Evolutionary conservation across 495 filamentous ascomycete species (phyloP).

Genomic region (Tuber microsphaerosporum): DNA sequence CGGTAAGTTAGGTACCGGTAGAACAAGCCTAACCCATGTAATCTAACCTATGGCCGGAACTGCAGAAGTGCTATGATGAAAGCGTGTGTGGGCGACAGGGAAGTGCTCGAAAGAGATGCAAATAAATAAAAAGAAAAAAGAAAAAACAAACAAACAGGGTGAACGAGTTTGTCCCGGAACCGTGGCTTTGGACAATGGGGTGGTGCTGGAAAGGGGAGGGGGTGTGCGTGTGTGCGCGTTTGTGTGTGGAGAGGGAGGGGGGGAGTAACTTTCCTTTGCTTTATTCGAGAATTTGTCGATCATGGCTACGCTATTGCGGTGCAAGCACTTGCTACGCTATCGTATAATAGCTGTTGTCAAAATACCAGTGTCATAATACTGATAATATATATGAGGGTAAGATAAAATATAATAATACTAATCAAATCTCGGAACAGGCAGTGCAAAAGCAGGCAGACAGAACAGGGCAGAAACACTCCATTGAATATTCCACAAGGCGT

Average conservation of each 20-base stretch:
- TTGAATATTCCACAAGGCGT: conserved; percentile 38
- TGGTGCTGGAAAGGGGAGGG: neutral
- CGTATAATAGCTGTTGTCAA: neutral
- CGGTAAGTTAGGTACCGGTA: neutral
- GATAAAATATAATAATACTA: too few species aligned
- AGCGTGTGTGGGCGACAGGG: neutral
- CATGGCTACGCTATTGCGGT: too few species aligned
- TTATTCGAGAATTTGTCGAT: too few species aligned
- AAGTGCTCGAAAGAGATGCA: neutral
- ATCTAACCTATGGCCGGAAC: neutral
- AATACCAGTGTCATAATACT: neutral
- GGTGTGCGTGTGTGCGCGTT: too few species aligned
- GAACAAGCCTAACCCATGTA: neutral
- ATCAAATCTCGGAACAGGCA: too few species aligned
- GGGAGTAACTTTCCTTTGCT: too few species aligned
- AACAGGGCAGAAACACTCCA: conserved; percentile 35
- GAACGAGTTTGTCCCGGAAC: conserved; percentile 23
- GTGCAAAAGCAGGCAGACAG: neutral
- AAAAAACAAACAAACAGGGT: neutral
- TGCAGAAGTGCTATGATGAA: neutral
- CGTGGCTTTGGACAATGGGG: conserved; percentile 36
- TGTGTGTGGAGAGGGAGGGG: neutral
- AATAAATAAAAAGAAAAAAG: neutral
- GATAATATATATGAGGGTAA: neutral
- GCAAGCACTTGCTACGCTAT: neutral